Evolutionary conservation across 1,284 basidiomycete genomes (phyloP).

Genomic region (Cutaneotrichosporon dermatis): DNA sequence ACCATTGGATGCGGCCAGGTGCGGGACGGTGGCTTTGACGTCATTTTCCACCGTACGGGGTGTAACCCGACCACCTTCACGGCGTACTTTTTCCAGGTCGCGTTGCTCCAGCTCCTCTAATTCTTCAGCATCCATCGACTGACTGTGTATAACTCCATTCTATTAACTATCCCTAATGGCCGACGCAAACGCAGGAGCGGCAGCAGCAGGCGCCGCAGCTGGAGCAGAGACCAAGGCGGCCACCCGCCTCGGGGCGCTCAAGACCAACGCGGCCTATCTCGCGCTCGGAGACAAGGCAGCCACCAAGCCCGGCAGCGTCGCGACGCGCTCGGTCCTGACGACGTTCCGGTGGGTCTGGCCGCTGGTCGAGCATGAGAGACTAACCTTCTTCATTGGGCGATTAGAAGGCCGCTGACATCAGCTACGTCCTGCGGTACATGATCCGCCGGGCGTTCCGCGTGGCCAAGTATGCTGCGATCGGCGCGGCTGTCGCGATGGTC

Average conservation of each 20-base stretch:
- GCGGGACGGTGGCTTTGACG: too few species aligned
- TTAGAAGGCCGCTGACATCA: conserved; percentile 11
- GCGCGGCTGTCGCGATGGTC: conserved; percentile 36
- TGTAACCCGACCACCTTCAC: too few species aligned
- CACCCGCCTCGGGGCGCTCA: conserved; percentile 22
- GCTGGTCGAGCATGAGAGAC: too few species aligned
- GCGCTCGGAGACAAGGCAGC: conserved; percentile 36
- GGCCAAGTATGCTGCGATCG: conserved; percentile 46
- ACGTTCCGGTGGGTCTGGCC: conserved; percentile 34
- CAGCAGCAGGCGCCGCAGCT: background rate
- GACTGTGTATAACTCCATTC: too few species aligned
- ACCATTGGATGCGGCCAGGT: too few species aligned
- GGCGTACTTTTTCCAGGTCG: too few species aligned
- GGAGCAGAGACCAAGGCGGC: background rate
- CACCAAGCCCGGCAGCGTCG: conserved; percentile 38
- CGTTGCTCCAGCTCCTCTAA: too few species aligned
- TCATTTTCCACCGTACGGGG: too few species aligned
- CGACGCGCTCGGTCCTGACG: conserved; percentile 41
- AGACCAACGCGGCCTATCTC: conserved; percentile 45
- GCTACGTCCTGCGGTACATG: conserved; percentile 47
- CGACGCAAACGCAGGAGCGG: background rate
- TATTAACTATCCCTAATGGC: too few species aligned
- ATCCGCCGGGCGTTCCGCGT: conserved; percentile 46
- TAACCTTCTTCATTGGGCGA: too few species aligned
- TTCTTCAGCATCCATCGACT: too few species aligned